Conservation (phyloP, 192 early-diverging fungal species). For the Backusella macrospora region DNA sequence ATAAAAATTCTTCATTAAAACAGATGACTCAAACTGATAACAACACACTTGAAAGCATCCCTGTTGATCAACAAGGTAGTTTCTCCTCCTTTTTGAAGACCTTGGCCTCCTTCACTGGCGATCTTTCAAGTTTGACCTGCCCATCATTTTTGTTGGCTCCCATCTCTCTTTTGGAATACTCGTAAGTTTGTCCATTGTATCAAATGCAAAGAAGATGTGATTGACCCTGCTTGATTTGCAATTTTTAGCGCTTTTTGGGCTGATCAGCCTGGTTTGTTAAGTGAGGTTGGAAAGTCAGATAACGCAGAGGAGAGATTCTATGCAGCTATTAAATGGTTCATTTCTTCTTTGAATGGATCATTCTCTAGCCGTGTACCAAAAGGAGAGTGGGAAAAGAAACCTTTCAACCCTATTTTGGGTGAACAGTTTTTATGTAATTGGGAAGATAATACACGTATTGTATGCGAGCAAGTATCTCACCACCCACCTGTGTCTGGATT, state of each 20-base stretch:
- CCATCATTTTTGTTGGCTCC: conserved; percentile 79
- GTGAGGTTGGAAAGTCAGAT: conserved; percentile 56
- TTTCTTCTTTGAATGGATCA: conserved; percentile 79
- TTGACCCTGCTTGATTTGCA: neutral
- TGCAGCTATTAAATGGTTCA: conserved; percentile 77
- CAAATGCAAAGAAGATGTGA: neutral
- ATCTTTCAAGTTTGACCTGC: conserved; percentile 78
- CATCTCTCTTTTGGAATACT: conserved; percentile 80
- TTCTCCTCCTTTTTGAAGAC: conserved; percentile 70
- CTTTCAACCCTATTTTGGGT: conserved; percentile 73
- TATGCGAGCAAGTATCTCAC: conserved; percentile 73
- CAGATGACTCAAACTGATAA: conserved; percentile 21
- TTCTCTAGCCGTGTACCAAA: conserved; percentile 73
- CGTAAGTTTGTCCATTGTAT: conserved; percentile 39
- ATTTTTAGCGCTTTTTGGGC: conserved; percentile 48
- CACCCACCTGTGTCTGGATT: conserved; percentile 75
- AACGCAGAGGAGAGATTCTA: conserved; percentile 68
- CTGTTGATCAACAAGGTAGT: conserved; percentile 61
- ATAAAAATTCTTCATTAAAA: conserved; percentile 5
- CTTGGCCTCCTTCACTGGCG: conserved; percentile 80
- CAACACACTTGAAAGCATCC: conserved; percentile 48
- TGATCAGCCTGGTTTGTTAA: conserved; percentile 53
- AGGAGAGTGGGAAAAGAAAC: conserved; percentile 71
- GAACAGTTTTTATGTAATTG: conserved; percentile 68
- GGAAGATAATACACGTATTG: conserved; percentile 60